A percentile compares a stretch with the other conserved stretches of the same genome.
phyloP scores from a whole-genome alignment of 2,329 filamentous ascomycete species.

The Chalara sp. region DNA sequence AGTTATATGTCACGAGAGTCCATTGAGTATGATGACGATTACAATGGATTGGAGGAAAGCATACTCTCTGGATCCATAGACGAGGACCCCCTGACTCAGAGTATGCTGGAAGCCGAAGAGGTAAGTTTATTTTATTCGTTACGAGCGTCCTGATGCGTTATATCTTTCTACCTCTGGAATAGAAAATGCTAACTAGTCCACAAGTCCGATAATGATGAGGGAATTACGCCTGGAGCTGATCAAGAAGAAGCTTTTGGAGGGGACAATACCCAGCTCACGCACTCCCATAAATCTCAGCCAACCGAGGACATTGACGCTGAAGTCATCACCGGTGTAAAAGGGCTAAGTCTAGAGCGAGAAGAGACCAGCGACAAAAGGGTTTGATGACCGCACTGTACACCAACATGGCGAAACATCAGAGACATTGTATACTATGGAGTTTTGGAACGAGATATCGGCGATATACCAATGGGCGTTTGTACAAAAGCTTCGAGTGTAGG shows the following conservation, averaged over 20 bases:
- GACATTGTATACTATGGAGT: too few relatives aligned
- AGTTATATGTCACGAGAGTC: slow-evolving; percentile 49
- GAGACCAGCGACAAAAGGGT: slow-evolving; percentile 1
- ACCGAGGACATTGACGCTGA: slow-evolving; percentile 43
- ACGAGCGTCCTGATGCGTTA: not conserved
- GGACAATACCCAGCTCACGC: slow-evolving; percentile 11
- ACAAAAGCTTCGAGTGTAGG: too few relatives aligned
- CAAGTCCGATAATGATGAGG: slow-evolving; percentile 27
- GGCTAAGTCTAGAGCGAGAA: slow-evolving; percentile 40
- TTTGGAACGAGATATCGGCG: too few relatives aligned
- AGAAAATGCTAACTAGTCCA: not conserved
- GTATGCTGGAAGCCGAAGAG: slow-evolving; percentile 26
- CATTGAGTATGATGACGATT: slow-evolving; percentile 40
- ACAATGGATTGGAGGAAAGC: slow-evolving; percentile 22
- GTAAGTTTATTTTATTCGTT: slow-evolving; percentile 6
- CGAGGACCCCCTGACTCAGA: slow-evolving; percentile 19
- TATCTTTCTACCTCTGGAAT: slow-evolving; percentile 4
- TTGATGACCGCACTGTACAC: slow-evolving; percentile 1
- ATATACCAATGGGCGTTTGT: too few relatives aligned
- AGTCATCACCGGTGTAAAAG: slow-evolving; percentile 52
- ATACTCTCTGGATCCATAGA: slow-evolving; percentile 19
- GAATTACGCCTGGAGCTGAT: slow-evolving; percentile 12
- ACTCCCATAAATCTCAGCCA: not conserved
- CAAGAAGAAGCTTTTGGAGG: slow-evolving; percentile 6
- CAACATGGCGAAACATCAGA: not conserved